These are phyloP conservation scores for Irpex lacteus DNA, from an alignment of 1,284 basidiomycete genomes.

Conservation along the genomic window DNA sequence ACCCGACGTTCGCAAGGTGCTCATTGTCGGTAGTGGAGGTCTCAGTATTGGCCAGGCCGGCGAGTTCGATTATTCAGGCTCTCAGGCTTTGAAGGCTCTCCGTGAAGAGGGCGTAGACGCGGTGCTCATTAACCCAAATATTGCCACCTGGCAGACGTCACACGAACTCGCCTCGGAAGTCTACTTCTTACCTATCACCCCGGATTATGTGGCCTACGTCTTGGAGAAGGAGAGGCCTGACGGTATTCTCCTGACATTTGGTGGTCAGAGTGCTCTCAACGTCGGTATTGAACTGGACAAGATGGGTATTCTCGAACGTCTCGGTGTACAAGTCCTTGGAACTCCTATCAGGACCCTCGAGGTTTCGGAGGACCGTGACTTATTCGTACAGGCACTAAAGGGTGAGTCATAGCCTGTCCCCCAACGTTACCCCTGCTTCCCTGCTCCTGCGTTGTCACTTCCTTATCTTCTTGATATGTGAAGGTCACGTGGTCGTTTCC, in stretches of 20 bases:
- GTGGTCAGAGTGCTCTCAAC: constrained; percentile 97
- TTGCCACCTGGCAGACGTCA: constrained; percentile 96
- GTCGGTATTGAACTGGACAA: constrained; percentile 97
- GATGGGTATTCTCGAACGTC: constrained; percentile 95
- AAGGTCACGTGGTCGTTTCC: constrained; percentile 6
- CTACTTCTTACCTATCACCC: constrained; percentile 96
- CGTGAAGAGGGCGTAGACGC: constrained; percentile 95
- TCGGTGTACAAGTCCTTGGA: constrained; percentile 94
- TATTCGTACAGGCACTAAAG: constrained; percentile 97
- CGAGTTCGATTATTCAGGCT: constrained; percentile 99
- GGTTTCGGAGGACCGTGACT: constrained; percentile 95
- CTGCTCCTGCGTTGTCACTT: background rate
- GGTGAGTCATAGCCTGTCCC: constrained; percentile 43
- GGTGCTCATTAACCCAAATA: constrained; percentile 96
- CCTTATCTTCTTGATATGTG: constrained; percentile 5
- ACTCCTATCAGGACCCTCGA: constrained; percentile 95
- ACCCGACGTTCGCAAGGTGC: constrained; percentile 92
- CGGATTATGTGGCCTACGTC: constrained; percentile 98
- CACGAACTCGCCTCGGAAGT: constrained; percentile 96
- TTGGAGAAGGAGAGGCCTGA: constrained; percentile 98
- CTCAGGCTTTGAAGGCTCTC: constrained; percentile 98
- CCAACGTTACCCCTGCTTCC: background rate
- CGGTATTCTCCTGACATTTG: constrained; percentile 96
- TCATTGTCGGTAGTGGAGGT: constrained; percentile 96
- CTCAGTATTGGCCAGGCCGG: constrained; percentile 98